Conservation (phyloP, 352 stramenopile genomes). For the Phytophthora colocasiae region DNA sequence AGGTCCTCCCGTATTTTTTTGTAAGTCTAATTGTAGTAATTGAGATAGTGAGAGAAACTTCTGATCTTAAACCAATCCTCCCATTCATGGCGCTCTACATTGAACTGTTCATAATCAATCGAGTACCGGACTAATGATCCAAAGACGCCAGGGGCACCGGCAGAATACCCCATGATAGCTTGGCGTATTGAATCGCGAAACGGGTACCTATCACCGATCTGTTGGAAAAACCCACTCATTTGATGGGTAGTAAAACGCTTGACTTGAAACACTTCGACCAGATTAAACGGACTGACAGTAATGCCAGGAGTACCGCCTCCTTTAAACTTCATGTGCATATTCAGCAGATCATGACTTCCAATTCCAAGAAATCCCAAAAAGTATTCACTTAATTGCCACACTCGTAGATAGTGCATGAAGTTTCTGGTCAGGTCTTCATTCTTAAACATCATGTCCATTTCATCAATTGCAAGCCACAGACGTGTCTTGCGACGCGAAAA, state of each 20-base stretch:
- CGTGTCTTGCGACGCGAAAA: background rate
- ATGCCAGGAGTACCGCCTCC: background rate
- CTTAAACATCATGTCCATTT: background rate
- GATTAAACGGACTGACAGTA: conserved; percentile 16
- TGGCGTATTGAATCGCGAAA: conserved; percentile 25
- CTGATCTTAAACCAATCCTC: conserved; percentile 11
- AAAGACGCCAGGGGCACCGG: conserved; percentile 30
- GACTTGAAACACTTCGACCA: conserved; percentile 20
- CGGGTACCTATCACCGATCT: conserved; percentile 13
- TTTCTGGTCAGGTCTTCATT: conserved; percentile 14
- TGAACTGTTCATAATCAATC: conserved; percentile 16
- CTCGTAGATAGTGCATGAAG: conserved; percentile 25
- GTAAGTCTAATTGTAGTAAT: background rate
- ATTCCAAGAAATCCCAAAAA: conserved; percentile 38
- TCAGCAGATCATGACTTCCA: conserved; percentile 28
- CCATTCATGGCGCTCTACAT: conserved; percentile 8
- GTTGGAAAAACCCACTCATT: conserved; percentile 35
- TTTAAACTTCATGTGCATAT: conserved; percentile 1
- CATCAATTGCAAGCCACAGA: background rate
- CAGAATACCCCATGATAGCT: conserved; percentile 26
- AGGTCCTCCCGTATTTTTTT: background rate
- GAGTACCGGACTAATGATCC: conserved; percentile 31
- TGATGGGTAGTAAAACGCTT: conserved; percentile 23
- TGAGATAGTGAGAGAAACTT: background rate
- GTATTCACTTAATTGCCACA: conserved; percentile 16